These are phyloP conservation scores for Metrosideros polymorpha DNA, from an alignment of 441 rosid genomes.

Conservation along the genomic window DNA sequence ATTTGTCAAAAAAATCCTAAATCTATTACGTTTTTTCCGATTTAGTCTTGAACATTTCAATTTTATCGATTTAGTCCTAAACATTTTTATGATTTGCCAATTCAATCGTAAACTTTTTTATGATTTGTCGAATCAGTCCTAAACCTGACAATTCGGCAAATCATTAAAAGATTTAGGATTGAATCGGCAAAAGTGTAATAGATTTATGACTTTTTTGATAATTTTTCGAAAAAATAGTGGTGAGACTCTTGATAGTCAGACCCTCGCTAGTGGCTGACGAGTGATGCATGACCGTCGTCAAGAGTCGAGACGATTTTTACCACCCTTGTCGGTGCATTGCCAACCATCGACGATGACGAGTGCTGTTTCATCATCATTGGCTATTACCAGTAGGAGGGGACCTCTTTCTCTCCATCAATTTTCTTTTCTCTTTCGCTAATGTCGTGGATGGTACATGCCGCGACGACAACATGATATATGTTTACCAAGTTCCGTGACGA, in stretches of 20 bases:
- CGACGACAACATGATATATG: not conserved
- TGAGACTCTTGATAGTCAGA: not conserved
- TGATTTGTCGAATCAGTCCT: too few relatives aligned
- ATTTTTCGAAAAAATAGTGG: too few relatives aligned
- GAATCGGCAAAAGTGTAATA: too few relatives aligned
- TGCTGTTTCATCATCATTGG: not conserved
- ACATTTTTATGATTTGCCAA: too few relatives aligned
- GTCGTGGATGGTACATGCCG: not conserved
- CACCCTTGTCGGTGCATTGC: not conserved
- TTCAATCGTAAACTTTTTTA: too few relatives aligned
- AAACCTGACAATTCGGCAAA: too few relatives aligned
- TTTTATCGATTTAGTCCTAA: too few relatives aligned
- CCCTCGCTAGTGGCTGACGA: not conserved
- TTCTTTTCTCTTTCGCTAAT: not conserved
- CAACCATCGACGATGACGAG: not conserved
- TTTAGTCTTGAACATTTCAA: too few relatives aligned
- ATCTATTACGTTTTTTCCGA: too few relatives aligned
- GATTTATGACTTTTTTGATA: too few relatives aligned
- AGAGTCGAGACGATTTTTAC: not conserved
- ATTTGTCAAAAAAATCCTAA: too few relatives aligned
- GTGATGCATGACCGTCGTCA: rapidly evolving
- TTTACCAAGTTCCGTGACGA: not conserved
- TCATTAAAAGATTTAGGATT: too few relatives aligned
- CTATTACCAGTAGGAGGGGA: not conserved
- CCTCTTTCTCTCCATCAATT: not conserved